These are phyloP conservation scores for Apiospora rasikravindrae DNA, from an alignment of 2,329 filamentous ascomycete species.

Conservation along the genomic window DNA sequence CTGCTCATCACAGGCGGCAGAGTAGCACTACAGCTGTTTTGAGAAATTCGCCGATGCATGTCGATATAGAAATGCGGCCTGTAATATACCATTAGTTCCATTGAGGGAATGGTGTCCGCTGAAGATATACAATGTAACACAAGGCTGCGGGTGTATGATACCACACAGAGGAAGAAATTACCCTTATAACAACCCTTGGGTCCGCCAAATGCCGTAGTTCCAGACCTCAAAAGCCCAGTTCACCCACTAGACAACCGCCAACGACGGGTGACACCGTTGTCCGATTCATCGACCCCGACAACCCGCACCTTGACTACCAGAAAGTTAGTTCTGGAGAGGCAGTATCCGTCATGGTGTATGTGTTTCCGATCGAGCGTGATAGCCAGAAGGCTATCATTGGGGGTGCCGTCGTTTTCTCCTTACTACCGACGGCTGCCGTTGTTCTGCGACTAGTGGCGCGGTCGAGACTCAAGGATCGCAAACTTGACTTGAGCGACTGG, in stretches of 20 bases:
- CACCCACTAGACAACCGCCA: neutral
- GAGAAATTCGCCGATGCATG: no score
- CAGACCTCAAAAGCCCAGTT: neutral
- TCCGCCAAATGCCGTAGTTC: neutral
- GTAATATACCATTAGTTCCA: no score
- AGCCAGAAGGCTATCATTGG: conserved; percentile 5
- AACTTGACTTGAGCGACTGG: neutral
- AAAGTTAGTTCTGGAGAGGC: neutral
- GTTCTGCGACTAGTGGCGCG: conserved; percentile 1
- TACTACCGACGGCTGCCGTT: neutral
- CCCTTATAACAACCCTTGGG: neutral
- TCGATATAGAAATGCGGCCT: no score
- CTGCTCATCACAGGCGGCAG: no score
- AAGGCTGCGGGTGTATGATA: no score
- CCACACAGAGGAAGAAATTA: no score
- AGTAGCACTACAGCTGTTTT: no score
- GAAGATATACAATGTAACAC: no score
- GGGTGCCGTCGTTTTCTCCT: neutral
- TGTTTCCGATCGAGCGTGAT: neutral
- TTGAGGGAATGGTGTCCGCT: no score
- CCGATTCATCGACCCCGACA: neutral
- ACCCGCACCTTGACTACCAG: neutral
- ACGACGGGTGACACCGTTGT: neutral
- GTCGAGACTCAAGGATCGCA: neutral
- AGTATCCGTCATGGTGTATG: neutral